Evolutionary conservation across 2,329 filamentous ascomycete genomes (phyloP).

Genomic region (Apiospora aurea): DNA sequence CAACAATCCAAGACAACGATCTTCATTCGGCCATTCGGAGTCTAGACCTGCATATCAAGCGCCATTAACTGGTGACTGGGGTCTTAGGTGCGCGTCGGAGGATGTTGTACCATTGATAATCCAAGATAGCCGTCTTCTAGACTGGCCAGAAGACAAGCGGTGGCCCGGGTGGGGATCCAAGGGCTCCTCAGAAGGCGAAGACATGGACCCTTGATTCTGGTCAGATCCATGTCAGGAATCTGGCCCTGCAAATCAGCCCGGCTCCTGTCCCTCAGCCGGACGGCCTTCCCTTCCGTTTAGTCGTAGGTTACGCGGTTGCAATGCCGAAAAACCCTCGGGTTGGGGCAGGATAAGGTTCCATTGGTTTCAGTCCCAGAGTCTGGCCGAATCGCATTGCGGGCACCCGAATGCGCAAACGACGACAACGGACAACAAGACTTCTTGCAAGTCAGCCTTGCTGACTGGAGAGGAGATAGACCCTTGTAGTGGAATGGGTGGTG

Average conservation of each 20-base stretch:
- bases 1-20: constrained; percentile 19
- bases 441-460: constrained; percentile 16
- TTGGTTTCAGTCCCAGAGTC: not conserved
- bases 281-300: constrained; percentile 7
- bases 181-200: not conserved
- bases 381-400: not conserved
- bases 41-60: constrained; percentile 26
- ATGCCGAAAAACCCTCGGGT: not conserved
- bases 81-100: not conserved
- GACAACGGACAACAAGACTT: not conserved
- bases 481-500: not conserved
- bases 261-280: not conserved
- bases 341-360: not conserved
- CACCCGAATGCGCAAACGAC: not conserved
- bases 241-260: constrained; percentile 1
- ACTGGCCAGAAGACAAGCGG: constrained; percentile 8
- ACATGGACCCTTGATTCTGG: constrained; percentile 9
- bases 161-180: constrained; percentile 7
- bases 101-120: constrained; percentile 9
- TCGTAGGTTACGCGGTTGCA: constrained; percentile 3
- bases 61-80: constrained; percentile 23
- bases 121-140: constrained; percentile 3
- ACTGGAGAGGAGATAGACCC: constrained; percentile 1
- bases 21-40: constrained; percentile 18
- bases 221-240: constrained; percentile 6